These are phyloP conservation scores for Fonsecaea pugnacius DNA, from an alignment of 2,329 filamentous ascomycete genomes.

Conservation along the genomic window DNA sequence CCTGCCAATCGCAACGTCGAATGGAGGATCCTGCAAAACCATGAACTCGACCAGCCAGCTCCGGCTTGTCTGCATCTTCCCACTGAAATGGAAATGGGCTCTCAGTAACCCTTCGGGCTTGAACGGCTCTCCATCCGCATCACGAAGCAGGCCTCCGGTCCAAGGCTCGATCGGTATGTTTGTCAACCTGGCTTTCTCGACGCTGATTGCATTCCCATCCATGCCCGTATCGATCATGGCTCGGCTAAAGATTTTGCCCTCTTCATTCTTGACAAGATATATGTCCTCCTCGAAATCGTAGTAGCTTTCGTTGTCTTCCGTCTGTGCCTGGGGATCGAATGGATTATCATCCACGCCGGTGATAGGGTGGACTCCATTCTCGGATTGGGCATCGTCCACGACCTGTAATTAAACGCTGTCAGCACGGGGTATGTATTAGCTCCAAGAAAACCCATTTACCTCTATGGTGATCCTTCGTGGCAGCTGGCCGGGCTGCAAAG, in stretches of 20 bases:
- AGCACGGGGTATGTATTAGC: neutral
- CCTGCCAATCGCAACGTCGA: neutral
- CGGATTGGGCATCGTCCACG: neutral
- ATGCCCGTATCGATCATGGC: neutral
- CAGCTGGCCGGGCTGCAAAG: neutral
- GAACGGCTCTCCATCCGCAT: neutral
- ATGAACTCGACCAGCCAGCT: neutral
- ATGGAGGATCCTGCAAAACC: neutral
- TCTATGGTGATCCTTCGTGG: neutral
- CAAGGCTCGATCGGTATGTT: neutral
- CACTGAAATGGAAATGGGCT: neutral
- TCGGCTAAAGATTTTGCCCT: neutral
- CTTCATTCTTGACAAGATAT: neutral
- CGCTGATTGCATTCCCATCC: neutral
- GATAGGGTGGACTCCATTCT: neutral
- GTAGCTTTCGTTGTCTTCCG: neutral
- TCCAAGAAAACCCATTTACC: neutral
- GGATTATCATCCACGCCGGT: neutral
- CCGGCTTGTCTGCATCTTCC: neutral
- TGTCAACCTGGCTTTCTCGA: neutral
- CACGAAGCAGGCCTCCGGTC: neutral
- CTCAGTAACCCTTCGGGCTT: neutral
- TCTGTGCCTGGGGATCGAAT: neutral
- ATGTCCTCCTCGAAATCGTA: neutral
- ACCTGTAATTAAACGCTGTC: neutral